Evolutionary conservation across 192 early-diverging fungal species (phyloP).

Genomic region (Thamnidium elegans): DNA sequence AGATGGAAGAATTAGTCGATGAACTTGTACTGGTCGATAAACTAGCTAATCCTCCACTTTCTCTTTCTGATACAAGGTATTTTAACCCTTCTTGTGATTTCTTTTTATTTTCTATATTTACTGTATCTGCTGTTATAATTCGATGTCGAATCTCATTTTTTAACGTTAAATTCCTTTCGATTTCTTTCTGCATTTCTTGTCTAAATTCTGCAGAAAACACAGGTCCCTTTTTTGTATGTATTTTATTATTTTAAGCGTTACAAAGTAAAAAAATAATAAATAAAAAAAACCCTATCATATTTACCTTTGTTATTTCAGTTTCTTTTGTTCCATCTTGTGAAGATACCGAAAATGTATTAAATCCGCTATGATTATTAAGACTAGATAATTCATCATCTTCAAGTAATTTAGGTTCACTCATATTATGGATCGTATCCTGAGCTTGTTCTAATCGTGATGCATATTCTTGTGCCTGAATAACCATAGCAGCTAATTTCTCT

Average conservation of each 20-base stretch:
- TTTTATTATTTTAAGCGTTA: no score
- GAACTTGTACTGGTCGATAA: conserved; percentile 20
- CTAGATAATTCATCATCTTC: conserved; percentile 20
- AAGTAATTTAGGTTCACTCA: conserved; percentile 43
- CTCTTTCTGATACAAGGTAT: conserved; percentile 39
- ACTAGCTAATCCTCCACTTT: conserved; percentile 23
- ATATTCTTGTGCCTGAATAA: conserved; percentile 57
- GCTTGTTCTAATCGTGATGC: conserved; percentile 55
- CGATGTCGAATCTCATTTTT: conserved; percentile 38
- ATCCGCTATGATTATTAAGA: not conserved
- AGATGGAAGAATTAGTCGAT: conserved; percentile 22
- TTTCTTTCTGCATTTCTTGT: conserved; percentile 46
- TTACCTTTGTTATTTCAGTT: conserved; percentile 40
- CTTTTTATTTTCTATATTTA: conserved; percentile 19
- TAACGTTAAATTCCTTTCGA: conserved; percentile 37
- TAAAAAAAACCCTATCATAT: not conserved
- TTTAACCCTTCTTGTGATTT: conserved; percentile 39
- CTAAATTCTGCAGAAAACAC: conserved; percentile 45
- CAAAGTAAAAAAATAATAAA: not conserved
- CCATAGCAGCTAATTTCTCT: conserved; percentile 50
- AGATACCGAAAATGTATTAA: not conserved
- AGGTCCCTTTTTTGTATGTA: conserved; percentile 30
- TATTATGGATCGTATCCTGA: conserved; percentile 56
- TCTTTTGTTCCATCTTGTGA: conserved; percentile 27
- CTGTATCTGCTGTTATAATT: conserved; percentile 33